Base-by-base conservation (phyloP, 192 early-diverging fungal genomes). In the Gamsiella multidivaricata region DNA sequence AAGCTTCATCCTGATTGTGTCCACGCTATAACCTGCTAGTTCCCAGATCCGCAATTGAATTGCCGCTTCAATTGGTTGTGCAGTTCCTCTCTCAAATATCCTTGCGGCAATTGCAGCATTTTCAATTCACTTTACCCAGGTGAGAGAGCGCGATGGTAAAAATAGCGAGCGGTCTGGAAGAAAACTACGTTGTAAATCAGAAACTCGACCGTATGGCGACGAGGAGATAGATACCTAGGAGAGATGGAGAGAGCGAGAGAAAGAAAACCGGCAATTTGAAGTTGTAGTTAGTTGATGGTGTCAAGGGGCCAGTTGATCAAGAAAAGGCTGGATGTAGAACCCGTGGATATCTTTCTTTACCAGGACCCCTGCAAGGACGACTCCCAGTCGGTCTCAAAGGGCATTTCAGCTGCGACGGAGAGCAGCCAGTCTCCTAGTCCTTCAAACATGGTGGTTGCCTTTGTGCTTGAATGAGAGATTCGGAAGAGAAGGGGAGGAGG, bases 121-220 rank as follows among this genome's bases (percentile, higher is more conserved):
- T 22, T 58, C 17, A 12, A 42, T 33, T 42, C 23, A 33, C 22
- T 3, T 61, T 59, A 42, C 80, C 80, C 58, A 69, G 85, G 71
- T 55, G 73, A 52, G 39, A 70, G 55, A 69, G 63, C 37, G 47
- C 78, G 34, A 42, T 7, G 37, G 49, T 76, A 83, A 82, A 85
- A 59, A 69, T 54, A 36, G 66, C 66, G 49, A 62, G 74, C 36
- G 61, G 74, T 63, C 34, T 22, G 64, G 37, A 78, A 8, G 41
- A 78, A 78, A 9, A 78, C 29, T 9, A 28, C 26, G 34, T 78
- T 78, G 37, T 64, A 82, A 26, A 81, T 55, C 12, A 84, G 15
- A 11, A 87, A 70, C 42, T 87, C 86, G 39, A 81, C 69, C 2
- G 59, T 82, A 47, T 87, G 86, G n/a, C 80, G 84, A 22, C 75